Evolutionary conservation across 495 filamentous ascomycete genomes (phyloP).

Genomic region (Tuber brumale): DNA sequence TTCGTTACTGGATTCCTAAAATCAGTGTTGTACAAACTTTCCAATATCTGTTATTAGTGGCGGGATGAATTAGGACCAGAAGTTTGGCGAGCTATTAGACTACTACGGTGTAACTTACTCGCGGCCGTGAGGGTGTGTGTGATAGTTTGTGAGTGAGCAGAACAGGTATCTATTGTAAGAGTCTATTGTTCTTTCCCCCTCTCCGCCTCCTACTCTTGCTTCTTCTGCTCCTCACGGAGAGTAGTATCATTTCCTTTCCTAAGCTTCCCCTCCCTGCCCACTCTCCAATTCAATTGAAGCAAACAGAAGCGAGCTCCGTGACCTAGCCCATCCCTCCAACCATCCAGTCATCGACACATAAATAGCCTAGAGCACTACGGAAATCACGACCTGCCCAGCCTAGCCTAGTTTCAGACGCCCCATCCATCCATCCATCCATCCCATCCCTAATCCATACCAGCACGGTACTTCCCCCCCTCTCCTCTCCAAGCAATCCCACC

Average conservation of each 20-base stretch:
- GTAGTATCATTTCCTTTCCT: neutral
- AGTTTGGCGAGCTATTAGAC: neutral
- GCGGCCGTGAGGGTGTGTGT: neutral
- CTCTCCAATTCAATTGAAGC: neutral
- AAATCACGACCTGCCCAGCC: neutral
- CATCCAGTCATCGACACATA: neutral
- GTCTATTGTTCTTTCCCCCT: neutral
- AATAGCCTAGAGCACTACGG: neutral
- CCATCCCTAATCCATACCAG: neutral
- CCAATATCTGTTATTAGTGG: neutral
- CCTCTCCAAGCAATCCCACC: neutral
- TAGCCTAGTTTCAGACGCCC: neutral
- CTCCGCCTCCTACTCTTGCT: neutral
- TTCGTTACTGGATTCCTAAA: neutral
- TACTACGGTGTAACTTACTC: neutral
- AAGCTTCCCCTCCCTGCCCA: neutral
- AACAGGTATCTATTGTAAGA: neutral
- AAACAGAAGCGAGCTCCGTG: conserved; percentile 2
- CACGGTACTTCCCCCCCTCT: neutral
- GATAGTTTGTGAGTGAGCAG: neutral
- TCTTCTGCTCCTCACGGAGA: neutral
- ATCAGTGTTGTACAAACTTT: neutral
- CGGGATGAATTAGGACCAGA: neutral
- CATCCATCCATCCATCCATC: neutral
- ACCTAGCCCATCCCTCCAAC: neutral